Conservation (phyloP, 108 stramenopile species). For the Nannochloropsis gaditana region DNA sequence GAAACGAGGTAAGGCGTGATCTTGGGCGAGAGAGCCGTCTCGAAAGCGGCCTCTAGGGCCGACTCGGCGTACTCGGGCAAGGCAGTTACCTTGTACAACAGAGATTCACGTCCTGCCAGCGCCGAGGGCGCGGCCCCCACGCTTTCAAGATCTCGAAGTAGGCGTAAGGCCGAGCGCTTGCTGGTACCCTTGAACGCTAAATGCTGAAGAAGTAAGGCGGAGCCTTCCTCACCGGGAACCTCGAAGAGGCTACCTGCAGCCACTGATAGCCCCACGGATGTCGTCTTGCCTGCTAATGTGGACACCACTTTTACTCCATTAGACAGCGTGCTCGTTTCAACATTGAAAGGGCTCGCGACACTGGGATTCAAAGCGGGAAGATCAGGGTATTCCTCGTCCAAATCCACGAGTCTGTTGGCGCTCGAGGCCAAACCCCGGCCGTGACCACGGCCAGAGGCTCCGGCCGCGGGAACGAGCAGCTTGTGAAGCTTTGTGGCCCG, state of each 20-base stretch:
- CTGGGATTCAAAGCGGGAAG: conserved; percentile 9
- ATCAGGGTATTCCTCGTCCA: conserved; percentile 4
- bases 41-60: background rate
- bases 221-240: background rate
- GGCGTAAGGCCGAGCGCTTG: background rate
- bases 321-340: background rate
- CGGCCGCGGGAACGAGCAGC: too few relatives aligned
- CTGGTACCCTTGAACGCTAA: background rate
- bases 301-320: conserved; percentile 12
- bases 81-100: background rate
- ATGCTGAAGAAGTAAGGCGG: background rate
- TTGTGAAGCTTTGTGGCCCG: too few relatives aligned
- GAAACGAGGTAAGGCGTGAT: conserved; percentile 14
- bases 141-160: background rate
- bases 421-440: too few relatives aligned
- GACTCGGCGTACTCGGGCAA: background rate
- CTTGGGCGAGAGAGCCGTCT: background rate
- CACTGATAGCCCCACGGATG: conserved; percentile 19
- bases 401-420: too few relatives aligned
- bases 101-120: background rate
- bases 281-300: background rate
- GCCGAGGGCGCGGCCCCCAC: background rate
- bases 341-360: background rate
- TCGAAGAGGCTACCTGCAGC: background rate
- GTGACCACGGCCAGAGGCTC: too few relatives aligned